Evolutionary conservation across 108 stramenopile species (phyloP).

Genomic region (Aureococcus anophagefferens): DNA sequence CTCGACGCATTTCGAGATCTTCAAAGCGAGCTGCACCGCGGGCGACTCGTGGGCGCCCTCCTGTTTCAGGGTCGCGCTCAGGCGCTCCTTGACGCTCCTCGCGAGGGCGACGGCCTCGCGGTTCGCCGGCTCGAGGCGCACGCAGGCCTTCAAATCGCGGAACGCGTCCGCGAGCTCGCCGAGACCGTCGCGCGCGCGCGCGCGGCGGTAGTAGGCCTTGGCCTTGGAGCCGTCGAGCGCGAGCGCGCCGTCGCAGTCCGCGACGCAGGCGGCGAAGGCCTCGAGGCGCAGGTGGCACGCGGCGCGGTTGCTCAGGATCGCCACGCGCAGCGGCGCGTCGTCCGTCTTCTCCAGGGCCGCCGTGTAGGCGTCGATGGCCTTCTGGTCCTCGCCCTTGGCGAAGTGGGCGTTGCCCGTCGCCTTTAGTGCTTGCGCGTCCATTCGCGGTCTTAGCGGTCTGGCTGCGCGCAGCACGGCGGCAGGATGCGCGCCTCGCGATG

Average conservation of each 20-base stretch:
- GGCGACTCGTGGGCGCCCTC: not conserved
- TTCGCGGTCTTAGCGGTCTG: too few relatives aligned
- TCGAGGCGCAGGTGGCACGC: conserved; percentile 3
- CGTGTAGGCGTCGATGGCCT: conserved; percentile 2
- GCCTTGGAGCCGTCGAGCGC: conserved; percentile 7
- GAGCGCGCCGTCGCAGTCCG: conserved; percentile 14
- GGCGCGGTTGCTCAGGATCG: conserved; percentile 16
- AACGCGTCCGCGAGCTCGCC: not conserved
- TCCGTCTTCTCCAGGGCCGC: not conserved
- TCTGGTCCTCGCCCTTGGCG: not conserved
- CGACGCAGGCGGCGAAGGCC: not conserved
- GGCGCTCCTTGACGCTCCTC: not conserved
- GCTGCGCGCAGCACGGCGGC: too few relatives aligned
- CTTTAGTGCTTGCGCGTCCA: conserved; percentile 1
- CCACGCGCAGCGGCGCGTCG: not conserved
- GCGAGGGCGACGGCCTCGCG: not conserved
- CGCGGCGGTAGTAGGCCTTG: conserved; percentile 10
- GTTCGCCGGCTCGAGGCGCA: not conserved
- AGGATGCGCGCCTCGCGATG: too few relatives aligned
- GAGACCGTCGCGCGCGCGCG: not conserved
- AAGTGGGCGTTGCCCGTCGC: conserved; percentile 15
- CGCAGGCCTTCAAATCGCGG: not conserved
- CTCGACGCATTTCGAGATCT: too few relatives aligned
- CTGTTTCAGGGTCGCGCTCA: not conserved
- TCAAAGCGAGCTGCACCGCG: not conserved